These are phyloP conservation scores for Pseudogymnoascus sp. DNA, from an alignment of 2,329 filamentous ascomycete genomes.

Conservation along the genomic window DNA sequence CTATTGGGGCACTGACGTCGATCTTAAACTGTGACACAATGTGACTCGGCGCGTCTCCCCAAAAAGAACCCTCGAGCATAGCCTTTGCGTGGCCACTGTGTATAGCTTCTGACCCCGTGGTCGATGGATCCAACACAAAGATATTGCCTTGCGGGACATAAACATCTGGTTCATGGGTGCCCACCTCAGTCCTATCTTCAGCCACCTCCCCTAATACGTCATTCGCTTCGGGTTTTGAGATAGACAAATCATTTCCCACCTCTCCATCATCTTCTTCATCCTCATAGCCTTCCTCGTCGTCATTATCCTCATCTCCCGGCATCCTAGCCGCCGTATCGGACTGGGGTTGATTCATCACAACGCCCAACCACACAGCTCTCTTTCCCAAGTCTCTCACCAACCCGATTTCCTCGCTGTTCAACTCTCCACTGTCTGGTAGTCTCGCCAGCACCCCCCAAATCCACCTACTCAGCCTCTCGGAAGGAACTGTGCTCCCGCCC, in stretches of 20 bases:
- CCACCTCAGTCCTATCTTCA: conserved; percentile 16
- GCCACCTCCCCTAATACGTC: conserved; percentile 19
- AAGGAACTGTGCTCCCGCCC: conserved; percentile 39
- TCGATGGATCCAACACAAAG: neutral
- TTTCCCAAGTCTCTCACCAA: conserved; percentile 73
- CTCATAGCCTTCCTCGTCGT: conserved; percentile 13
- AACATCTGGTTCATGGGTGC: neutral
- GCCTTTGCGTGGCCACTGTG: neutral
- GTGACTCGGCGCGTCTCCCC: neutral
- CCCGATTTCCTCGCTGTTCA: conserved; percentile 68
- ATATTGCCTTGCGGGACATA: neutral
- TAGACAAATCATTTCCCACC: neutral
- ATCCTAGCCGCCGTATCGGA: conserved; percentile 30
- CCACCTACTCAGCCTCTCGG: conserved; percentile 61
- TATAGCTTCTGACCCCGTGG: neutral
- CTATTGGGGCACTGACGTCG: neutral
- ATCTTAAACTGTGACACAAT: neutral
- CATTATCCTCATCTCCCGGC: conserved; percentile 34
- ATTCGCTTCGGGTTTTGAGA: conserved; percentile 14
- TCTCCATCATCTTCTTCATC: conserved; percentile 8
- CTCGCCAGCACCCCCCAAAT: conserved; percentile 74
- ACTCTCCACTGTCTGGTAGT: conserved; percentile 63
- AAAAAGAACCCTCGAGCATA: neutral
- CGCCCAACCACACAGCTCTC: conserved; percentile 52
- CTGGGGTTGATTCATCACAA: conserved; percentile 24